phyloP scores from a whole-genome alignment of 768 basidiomycete species.

The Amanita phalloides region DNA sequence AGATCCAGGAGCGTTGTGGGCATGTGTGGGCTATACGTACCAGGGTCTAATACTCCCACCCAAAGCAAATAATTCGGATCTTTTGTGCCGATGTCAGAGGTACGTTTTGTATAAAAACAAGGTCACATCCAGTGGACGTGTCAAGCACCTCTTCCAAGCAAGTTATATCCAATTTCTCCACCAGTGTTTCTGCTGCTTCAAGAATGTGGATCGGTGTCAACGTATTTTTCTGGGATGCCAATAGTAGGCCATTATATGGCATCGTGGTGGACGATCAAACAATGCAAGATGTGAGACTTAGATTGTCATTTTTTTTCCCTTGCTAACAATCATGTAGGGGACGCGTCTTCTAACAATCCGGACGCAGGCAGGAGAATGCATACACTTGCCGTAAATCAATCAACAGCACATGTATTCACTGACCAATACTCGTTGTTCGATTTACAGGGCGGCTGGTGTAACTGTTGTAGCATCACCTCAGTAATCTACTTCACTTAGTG shows the following conservation, averaged over 20 bases:
- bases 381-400: conserved; percentile 16
- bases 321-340: conserved; percentile 8
- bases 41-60: conserved; percentile 1
- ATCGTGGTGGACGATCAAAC: conserved; percentile 11
- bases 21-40: background rate
- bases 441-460: conserved; percentile 14
- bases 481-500: background rate
- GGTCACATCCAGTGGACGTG: background rate
- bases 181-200: background rate
- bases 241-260: conserved; percentile 14
- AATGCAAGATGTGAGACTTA: conserved; percentile 11
- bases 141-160: background rate
- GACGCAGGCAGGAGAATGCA: conserved; percentile 11
- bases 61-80: background rate
- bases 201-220: conserved; percentile 12
- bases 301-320: background rate
- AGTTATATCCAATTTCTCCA: background rate
- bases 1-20: background rate
- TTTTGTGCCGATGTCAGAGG: background rate
- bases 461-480: conserved; percentile 8
- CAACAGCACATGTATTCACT: background rate
- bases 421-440: background rate
- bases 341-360: conserved; percentile 13
- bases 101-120: background rate
- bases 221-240: conserved; percentile 16